Evolutionary conservation across 1,139 yeast genomes (phyloP).

Genomic region (Saccharomyces hybrid): DNA sequence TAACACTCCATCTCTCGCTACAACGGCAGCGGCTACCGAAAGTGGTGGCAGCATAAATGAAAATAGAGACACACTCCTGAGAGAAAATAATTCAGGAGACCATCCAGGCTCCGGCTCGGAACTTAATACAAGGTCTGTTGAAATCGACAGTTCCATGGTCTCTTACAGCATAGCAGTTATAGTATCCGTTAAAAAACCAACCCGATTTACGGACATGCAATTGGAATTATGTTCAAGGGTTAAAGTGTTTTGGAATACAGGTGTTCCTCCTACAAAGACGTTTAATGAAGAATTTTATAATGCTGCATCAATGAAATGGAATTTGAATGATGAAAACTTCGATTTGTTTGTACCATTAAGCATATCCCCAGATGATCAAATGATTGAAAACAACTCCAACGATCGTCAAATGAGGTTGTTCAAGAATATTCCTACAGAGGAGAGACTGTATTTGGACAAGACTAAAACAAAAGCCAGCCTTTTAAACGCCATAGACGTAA

Average conservation of each 20-base stretch:
- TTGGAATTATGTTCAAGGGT: conserved; percentile 30
- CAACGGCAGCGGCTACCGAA: background rate
- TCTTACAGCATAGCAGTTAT: conserved; percentile 32
- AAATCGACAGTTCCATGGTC: conserved; percentile 42
- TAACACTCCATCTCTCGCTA: background rate
- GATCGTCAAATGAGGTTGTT: conserved; percentile 13
- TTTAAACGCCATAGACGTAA: conserved; percentile 9
- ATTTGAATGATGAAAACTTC: conserved; percentile 37
- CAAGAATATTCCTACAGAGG: conserved; percentile 14
- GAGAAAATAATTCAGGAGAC: background rate
- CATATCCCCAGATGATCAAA: conserved; percentile 23
- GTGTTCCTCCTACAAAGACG: conserved; percentile 42
- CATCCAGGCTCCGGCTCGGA: background rate
- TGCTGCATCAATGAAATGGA: conserved; percentile 45
- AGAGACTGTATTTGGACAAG: conserved; percentile 18
- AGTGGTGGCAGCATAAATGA: background rate
- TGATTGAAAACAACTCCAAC: conserved; percentile 15
- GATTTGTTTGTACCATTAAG: conserved; percentile 39
- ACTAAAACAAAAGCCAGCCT: conserved; percentile 13
- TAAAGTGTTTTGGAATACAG: conserved; percentile 47
- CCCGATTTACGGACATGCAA: conserved; percentile 23
- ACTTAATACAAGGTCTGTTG: background rate
- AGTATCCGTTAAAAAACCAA: conserved; percentile 24
- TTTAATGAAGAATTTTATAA: conserved; percentile 41
- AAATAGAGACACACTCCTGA: background rate